A percentile compares a stretch with the other conserved stretches of the same genome.
Conservation (phyloP, 2,329 filamentous ascomycete species). For the Monilinia laxa region DNA sequence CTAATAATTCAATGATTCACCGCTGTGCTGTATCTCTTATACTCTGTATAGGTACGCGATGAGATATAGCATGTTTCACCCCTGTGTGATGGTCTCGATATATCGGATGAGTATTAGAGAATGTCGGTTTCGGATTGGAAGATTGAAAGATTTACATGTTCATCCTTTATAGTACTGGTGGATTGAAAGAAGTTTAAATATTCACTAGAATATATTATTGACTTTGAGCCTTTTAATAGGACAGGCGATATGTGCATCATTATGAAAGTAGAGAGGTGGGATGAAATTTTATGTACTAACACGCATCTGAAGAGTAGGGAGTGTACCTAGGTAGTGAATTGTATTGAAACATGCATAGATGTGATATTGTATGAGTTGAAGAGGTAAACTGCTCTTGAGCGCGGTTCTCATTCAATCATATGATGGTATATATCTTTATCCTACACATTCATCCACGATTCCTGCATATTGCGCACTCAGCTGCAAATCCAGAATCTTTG, state of each 20-base stretch:
- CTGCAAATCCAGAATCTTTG: neutral
- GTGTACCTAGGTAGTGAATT: neutral
- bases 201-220: neutral
- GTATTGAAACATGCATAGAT: neutral
- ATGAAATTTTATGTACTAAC: neutral
- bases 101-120: too few species aligned
- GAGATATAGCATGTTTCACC: too few species aligned
- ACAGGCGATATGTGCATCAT: neutral
- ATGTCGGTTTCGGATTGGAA: too few species aligned
- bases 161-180: neutral
- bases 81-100: too few species aligned
- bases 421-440: constrained; percentile 6
- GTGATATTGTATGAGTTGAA: neutral
- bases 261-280: neutral
- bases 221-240: neutral
- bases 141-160: neutral
- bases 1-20: too few species aligned
- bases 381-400: neutral
- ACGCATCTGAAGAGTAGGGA: neutral
- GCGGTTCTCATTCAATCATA: constrained; percentile 2
- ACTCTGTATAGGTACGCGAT: too few species aligned
- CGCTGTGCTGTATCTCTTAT: too few species aligned
- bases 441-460: neutral
- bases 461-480: neutral
- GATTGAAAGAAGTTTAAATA: neutral